These are phyloP conservation scores for Lepidopterella palustris DNA, from an alignment of 495 filamentous ascomycete species.

Conservation along the genomic window DNA sequence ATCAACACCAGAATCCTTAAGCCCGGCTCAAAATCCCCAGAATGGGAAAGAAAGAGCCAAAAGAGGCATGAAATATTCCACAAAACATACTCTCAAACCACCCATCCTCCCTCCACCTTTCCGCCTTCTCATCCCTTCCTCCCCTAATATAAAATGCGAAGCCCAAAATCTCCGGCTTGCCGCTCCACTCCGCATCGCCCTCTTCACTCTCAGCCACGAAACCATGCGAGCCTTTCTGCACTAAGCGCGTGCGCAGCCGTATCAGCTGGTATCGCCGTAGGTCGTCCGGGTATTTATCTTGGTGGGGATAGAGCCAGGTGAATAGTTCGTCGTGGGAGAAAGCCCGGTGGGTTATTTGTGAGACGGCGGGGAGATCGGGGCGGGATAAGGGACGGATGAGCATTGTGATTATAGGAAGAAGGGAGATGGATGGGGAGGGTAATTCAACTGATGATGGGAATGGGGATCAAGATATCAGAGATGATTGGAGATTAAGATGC, in stretches of 20 bases:
- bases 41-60: no score
- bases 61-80: neutral
- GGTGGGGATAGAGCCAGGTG: conserved; percentile 11
- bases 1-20: neutral
- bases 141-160: conserved; percentile 12
- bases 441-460: no score
- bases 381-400: neutral
- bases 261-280: conserved; percentile 14
- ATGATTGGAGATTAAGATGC: no score
- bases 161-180: conserved; percentile 13
- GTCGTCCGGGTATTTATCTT: conserved; percentile 18
- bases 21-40: no score
- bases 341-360: neutral
- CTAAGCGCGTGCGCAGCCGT: conserved; percentile 15
- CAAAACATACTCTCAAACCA: conserved; percentile 4
- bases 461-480: no score
- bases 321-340: conserved; percentile 7
- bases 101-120: conserved; percentile 7
- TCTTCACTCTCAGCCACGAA: conserved; percentile 16
- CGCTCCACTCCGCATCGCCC: conserved; percentile 12
- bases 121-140: conserved; percentile 6
- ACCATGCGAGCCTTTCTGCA: conserved; percentile 10
- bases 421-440: no score
- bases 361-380: neutral
- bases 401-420: no score